These are phyloP conservation scores for Fusarium sp. DNA, from an alignment of 2,329 filamentous ascomycete genomes.

Conservation along the genomic window DNA sequence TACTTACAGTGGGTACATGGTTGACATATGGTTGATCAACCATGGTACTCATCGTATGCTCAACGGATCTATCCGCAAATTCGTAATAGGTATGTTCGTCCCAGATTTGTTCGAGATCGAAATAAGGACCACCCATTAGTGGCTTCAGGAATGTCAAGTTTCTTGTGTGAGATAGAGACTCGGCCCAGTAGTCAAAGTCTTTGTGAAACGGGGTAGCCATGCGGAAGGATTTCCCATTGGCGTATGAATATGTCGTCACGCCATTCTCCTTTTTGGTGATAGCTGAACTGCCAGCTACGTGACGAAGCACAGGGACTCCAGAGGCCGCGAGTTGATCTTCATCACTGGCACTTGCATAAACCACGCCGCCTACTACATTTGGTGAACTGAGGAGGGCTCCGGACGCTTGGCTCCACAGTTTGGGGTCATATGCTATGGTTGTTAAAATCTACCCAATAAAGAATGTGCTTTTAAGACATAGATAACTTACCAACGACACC, in stretches of 20 bases:
- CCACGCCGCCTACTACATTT: constrained; percentile 35
- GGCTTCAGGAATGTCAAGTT: constrained; percentile 74
- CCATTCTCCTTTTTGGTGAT: constrained; percentile 3
- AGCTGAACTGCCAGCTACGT: constrained; percentile 32
- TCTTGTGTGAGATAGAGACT: constrained; percentile 74
- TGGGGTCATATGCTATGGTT: constrained; percentile 21
- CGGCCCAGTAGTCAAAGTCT: constrained; percentile 64
- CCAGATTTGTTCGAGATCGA: constrained; percentile 83
- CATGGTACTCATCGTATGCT: constrained; percentile 85
- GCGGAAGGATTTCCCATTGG: constrained; percentile 53
- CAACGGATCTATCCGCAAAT: constrained; percentile 76
- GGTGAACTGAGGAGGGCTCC: constrained; percentile 35
- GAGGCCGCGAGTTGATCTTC: neutral
- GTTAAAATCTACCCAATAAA: no score
- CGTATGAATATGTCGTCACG: constrained; percentile 56
- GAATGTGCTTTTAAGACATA: no score
- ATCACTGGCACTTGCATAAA: constrained; percentile 32
- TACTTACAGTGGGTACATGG: constrained; percentile 74
- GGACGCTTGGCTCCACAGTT: constrained; percentile 39
- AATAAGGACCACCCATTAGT: constrained; percentile 71
- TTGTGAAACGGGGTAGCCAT: constrained; percentile 58
- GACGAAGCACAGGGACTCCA: constrained; percentile 24
- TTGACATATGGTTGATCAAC: constrained; percentile 84
- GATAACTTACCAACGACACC: constrained; percentile 53
- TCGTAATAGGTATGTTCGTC: constrained; percentile 81